These are phyloP conservation scores for Alternaria sp. DNA, from an alignment of 2,329 filamentous ascomycete species.

Conservation along the genomic window DNA sequence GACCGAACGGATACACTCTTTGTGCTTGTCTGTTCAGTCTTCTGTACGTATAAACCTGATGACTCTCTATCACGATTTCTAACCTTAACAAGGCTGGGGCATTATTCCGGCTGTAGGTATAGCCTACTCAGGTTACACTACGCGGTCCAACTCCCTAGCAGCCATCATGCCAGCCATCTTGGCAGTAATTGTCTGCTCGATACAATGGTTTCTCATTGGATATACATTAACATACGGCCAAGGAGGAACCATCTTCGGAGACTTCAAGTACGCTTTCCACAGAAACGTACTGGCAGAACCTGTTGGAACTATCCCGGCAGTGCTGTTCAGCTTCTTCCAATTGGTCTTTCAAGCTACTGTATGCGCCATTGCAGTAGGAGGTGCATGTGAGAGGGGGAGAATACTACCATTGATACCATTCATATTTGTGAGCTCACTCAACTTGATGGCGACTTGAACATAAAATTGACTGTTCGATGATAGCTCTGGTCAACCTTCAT, in stretches of 20 bases:
- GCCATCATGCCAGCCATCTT: conserved; percentile 60
- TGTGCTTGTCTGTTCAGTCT: conserved; percentile 61
- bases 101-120: conserved; percentile 63
- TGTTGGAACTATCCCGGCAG: conserved; percentile 60
- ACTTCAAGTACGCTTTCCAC: conserved; percentile 58
- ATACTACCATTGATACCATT: conserved; percentile 59
- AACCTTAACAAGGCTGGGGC: conserved; percentile 53
- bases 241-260: conserved; percentile 57
- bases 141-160: conserved; percentile 58
- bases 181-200: conserved; percentile 58
- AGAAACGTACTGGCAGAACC: conserved; percentile 58
- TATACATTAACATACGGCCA: conserved; percentile 61
- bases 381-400: conserved; percentile 59
- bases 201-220: conserved; percentile 62
- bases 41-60: conserved; percentile 46
- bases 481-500: conserved; percentile 61
- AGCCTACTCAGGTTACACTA: conserved; percentile 61
- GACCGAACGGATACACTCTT: conserved; percentile 63
- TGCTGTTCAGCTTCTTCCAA: conserved; percentile 63
- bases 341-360: conserved; percentile 61
- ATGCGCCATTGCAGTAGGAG: conserved; percentile 61
- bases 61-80: neutral
- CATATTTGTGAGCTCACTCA: conserved; percentile 51
- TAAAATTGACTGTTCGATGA: neutral
- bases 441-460: neutral